Percentiles rank a stretch among this genome's conserved stretches.
phyloP scores from a whole-genome alignment of 176 grass and related monocot species.

The Saccharum officinarum region DNA sequence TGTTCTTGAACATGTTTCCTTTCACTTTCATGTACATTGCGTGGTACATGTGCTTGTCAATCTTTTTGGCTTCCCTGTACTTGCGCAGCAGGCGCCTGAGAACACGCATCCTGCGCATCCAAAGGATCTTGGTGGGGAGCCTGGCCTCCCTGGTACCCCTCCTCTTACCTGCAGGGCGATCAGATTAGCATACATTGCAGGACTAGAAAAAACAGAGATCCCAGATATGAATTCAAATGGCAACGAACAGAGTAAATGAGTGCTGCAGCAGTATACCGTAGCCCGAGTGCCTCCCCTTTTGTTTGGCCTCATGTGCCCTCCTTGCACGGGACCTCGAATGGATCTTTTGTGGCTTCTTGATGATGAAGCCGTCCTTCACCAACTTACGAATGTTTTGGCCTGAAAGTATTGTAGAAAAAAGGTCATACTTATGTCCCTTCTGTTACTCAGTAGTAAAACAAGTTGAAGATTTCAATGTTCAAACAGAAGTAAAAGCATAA shows the following conservation, averaged over 20 bases:
- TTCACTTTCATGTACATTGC: neutral
- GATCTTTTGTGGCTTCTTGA: conserved; percentile 28
- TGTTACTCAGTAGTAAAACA: neutral
- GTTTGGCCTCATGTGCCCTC: neutral
- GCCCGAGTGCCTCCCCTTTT: neutral
- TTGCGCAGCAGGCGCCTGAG: neutral
- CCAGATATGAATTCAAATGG: too few relatives aligned
- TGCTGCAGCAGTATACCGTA: neutral
- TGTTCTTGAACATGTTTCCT: neutral
- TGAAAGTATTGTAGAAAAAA: neutral
- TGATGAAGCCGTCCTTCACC: conserved; percentile 30
- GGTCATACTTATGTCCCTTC: neutral
- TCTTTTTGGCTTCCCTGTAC: neutral
- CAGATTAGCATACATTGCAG: neutral
- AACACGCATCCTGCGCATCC: conserved; percentile 10
- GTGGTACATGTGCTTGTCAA: conserved; percentile 8
- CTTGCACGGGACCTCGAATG: conserved; percentile 28
- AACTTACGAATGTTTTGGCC: conserved; percentile 9
- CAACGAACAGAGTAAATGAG: neutral
- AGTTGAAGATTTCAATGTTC: neutral
- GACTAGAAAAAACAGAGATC: neutral
- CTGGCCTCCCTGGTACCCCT: conserved; percentile 11
- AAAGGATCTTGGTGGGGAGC: conserved; percentile 9
- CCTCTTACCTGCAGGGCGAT: neutral
- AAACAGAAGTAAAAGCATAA: neutral